Base-by-base conservation (phyloP, 495 filamentous ascomycete species). In the Cercophora scortea region DNA sequence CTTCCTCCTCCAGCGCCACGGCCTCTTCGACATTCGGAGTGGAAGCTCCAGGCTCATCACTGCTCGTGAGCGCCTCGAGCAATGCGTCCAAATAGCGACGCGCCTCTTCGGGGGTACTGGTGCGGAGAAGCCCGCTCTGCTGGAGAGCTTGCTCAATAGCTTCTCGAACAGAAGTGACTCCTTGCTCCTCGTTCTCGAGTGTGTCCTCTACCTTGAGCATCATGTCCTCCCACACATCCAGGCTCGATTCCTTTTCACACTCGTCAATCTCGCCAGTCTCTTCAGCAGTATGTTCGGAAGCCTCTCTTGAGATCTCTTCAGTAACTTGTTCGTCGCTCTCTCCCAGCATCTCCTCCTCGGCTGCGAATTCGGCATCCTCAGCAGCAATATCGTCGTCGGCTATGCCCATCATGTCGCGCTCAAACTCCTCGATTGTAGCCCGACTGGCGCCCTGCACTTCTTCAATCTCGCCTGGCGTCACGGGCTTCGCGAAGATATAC, bases 401-500 rank as follows among this genome's bases (percentile, higher is more conserved):
- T 4, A 84, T 35, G 13, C 79, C 82, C 45, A 82, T 66, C 7
- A 94, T 72, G 0, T 76, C 69, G 19, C 72, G 71, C 66, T 92
- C 85, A 52, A 88, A 89, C 25, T 79, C 81, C 39, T 85, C 79
- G 12, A 90, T 76, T 44, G 77, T 72, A 10, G 68, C 77, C 42
- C 76, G 73, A 42, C 79, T 83, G 34, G 73, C 74, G 6, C 68
- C 75, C 68, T 98, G 94, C 41, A 96, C 88, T 9, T 73, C 66
- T 12, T 86, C 70, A 38, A 94, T 87, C 45, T 88, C 73, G 8
- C 80, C 76, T 12, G 85, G 77, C 0, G 81, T 79, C 15, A 96
- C 83, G 8, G 93, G 92, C 68, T 95, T 85, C 25, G 84, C 90
- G 59, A 95, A 90, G 25, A 96, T 79, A 60, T 90, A 88, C 89